Evolutionary conservation across 768 basidiomycete genomes (phyloP).

Genomic region (Rhodotorula kratochvilovae): DNA sequence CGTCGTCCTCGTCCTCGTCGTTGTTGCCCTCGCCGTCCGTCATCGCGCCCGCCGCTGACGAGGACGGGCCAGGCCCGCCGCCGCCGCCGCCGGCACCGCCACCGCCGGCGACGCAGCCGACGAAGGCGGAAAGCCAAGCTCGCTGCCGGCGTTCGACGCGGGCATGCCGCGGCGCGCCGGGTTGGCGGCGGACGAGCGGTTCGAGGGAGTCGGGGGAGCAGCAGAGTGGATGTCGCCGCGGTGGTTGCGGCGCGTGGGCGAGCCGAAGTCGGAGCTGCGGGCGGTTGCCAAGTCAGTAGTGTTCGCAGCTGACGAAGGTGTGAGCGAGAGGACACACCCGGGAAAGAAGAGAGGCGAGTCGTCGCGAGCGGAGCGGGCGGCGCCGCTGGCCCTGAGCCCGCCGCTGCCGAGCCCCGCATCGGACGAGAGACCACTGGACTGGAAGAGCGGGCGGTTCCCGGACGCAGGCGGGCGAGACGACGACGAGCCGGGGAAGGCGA

Average conservation of each 20-base stretch:
- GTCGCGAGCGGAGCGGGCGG: slow-evolving; percentile 21
- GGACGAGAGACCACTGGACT: slow-evolving; percentile 26
- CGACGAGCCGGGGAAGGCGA: slow-evolving; percentile 49
- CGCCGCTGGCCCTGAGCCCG: slow-evolving; percentile 9
- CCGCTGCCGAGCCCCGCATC: slow-evolving; percentile 24
- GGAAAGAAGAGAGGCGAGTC: slow-evolving; percentile 51
- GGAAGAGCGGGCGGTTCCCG: slow-evolving; percentile 34
- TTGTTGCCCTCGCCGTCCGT: slow-evolving; percentile 1
- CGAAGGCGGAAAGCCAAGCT: slow-evolving; percentile 35
- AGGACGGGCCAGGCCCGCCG: slow-evolving; percentile 26
- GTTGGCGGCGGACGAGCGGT: slow-evolving; percentile 49
- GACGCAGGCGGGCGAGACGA: slow-evolving; percentile 27
- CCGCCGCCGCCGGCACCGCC: slow-evolving; percentile 25
- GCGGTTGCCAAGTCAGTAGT: background rate
- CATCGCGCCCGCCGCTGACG: slow-evolving; percentile 18
- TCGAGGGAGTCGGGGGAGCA: slow-evolving; percentile 52
- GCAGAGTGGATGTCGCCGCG: slow-evolving; percentile 91
- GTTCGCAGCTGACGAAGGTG: background rate
- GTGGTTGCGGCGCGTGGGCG: slow-evolving; percentile 62
- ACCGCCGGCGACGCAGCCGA: slow-evolving; percentile 5
- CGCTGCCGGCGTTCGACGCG: slow-evolving; percentile 9
- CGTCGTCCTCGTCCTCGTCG: slow-evolving; percentile 43
- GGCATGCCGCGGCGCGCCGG: slow-evolving; percentile 46
- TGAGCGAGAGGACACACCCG: slow-evolving; percentile 43
- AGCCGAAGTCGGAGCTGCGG: slow-evolving; percentile 44